Evolutionary conservation across 495 filamentous ascomycete genomes (phyloP).

Genomic region (Bathelium albidoporum): DNA sequence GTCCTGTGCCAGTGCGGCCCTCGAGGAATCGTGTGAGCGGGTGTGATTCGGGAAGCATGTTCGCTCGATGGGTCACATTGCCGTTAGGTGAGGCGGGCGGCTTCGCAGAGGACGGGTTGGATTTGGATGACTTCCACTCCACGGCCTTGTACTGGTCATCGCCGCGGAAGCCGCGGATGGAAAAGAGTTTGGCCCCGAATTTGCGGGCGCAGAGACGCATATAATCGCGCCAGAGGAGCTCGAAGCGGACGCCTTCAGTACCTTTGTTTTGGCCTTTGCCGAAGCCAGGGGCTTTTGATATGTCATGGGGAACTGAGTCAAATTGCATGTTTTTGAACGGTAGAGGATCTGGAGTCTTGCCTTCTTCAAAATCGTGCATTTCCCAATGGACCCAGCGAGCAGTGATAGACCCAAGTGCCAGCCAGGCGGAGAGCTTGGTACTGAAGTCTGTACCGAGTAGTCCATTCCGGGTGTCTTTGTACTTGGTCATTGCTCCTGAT

Average conservation of each 20-base stretch:
- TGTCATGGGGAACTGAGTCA: neutral
- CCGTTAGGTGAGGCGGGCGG: conserved; percentile 22
- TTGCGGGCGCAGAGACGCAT: conserved; percentile 60
- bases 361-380: conserved; percentile 54
- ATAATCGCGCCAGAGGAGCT: conserved; percentile 68
- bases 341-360: conserved; percentile 20
- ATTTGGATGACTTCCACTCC: conserved; percentile 15
- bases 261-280: conserved; percentile 58
- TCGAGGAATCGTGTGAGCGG: conserved; percentile 43
- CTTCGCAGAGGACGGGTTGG: conserved; percentile 20
- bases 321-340: neutral
- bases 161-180: conserved; percentile 46
- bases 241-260: conserved; percentile 55
- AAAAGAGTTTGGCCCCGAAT: conserved; percentile 50
- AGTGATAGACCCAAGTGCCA: conserved; percentile 57
- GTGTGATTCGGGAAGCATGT: conserved; percentile 6
- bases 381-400: conserved; percentile 54
- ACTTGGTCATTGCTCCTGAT: conserved; percentile 45
- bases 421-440: conserved; percentile 59
- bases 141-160: conserved; percentile 24
- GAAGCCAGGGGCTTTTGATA: conserved; percentile 38
- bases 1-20: conserved; percentile 55
- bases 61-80: conserved; percentile 15
- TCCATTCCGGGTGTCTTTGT: conserved; percentile 60
- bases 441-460: conserved; percentile 56